A percentile compares a stretch with the other conserved stretches of the same genome.
phyloP scores from a whole-genome alignment of 129 eudicot genomes.

The Arctium minus region DNA sequence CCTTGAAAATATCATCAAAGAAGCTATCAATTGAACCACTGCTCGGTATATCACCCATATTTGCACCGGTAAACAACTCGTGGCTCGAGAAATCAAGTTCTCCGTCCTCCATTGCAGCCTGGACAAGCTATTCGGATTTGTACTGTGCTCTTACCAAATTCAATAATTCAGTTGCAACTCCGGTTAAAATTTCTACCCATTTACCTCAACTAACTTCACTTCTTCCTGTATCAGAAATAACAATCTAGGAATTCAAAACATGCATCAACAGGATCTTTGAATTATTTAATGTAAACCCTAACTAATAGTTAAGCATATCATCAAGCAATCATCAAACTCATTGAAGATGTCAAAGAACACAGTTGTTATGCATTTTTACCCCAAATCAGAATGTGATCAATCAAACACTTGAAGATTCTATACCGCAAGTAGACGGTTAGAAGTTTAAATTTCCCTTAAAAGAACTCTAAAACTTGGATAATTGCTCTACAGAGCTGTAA shows the following conservation, averaged over 20 bases:
- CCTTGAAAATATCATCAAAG: conserved; percentile 57
- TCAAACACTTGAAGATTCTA: background rate
- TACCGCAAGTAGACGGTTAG: background rate
- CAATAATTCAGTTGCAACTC: background rate
- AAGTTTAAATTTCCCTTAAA: background rate
- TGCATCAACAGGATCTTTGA: background rate
- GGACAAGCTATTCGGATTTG: background rate
- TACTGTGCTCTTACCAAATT: background rate
- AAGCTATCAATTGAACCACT: conserved; percentile 61
- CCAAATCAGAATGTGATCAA: background rate
- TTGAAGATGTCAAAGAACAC: background rate
- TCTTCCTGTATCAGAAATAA: conserved; percentile 19
- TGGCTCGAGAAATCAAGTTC: conserved; percentile 77
- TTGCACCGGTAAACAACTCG: conserved; percentile 45
- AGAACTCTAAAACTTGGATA: background rate
- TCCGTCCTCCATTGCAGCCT: conserved; percentile 66
- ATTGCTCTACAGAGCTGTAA: background rate
- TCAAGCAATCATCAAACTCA: background rate
- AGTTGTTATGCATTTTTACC: background rate
- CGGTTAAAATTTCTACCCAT: background rate
- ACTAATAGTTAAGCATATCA: background rate
- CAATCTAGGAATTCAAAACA: background rate
- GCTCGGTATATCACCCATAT: conserved; percentile 51
- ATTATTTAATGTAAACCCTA: background rate
- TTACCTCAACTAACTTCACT: background rate